Conservation (phyloP, 192 early-diverging fungal species). For the Coemansia sp. region DNA sequence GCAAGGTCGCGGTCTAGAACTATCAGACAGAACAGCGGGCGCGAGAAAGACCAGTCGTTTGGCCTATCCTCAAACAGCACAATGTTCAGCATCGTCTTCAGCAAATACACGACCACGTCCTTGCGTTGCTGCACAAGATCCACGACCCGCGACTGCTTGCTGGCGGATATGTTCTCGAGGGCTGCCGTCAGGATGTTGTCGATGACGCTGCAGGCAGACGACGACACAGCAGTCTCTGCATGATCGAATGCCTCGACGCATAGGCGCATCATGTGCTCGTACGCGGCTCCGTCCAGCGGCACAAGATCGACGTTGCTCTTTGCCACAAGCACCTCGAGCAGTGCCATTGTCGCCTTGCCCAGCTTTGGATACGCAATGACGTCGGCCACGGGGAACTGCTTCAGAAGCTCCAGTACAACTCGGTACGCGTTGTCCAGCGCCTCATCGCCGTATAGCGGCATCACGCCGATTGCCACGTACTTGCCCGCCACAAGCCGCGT, state of each 20-base stretch:
- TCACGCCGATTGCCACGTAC: constrained; percentile 91
- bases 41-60: constrained; percentile 80
- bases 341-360: constrained; percentile 57
- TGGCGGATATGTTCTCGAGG: constrained; percentile 54
- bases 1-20: constrained; percentile 67
- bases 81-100: constrained; percentile 67
- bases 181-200: constrained; percentile 70
- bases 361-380: constrained; percentile 65
- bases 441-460: constrained; percentile 81
- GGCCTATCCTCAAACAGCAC: constrained; percentile 77
- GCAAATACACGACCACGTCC: constrained; percentile 64
- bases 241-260: constrained; percentile 69
- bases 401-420: constrained; percentile 67
- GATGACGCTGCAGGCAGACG: constrained; percentile 66
- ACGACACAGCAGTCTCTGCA: constrained; percentile 58
- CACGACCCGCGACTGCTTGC: constrained; percentile 20
- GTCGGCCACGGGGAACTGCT: constrained; percentile 71
- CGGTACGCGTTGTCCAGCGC: constrained; percentile 68
- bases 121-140: constrained; percentile 47
- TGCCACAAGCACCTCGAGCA: constrained; percentile 70
- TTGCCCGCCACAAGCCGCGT: constrained; percentile 68
- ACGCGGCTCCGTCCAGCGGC: constrained; percentile 55
- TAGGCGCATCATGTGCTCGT: constrained; percentile 74
- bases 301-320: constrained; percentile 66
- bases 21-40: constrained; percentile 77